Conservation (phyloP, 2,329 filamentous ascomycete species). For the Arthrobotrys conoides region DNA sequence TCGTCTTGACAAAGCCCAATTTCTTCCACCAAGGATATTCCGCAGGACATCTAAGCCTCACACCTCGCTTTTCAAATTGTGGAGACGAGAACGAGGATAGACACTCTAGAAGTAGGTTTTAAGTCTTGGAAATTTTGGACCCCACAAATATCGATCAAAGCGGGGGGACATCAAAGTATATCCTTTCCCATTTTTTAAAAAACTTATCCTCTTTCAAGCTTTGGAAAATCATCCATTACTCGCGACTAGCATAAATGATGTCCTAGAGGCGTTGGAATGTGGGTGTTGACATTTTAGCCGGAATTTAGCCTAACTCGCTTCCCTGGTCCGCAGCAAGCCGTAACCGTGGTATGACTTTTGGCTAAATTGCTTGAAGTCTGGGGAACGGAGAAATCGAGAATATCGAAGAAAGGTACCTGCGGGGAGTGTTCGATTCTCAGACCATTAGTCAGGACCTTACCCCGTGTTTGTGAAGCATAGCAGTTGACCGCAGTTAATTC, state of each 20-base stretch:
- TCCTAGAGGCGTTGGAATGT: background rate
- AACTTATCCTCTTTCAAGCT: slow-evolving; percentile 1
- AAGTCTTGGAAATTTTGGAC: background rate
- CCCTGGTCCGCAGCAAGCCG: slow-evolving; percentile 15
- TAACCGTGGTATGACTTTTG: slow-evolving; percentile 46
- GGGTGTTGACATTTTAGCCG: slow-evolving; percentile 37
- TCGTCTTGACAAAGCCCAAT: slow-evolving; percentile 8
- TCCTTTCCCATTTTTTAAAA: background rate
- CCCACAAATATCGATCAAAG: background rate
- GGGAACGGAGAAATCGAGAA: slow-evolving; percentile 51
- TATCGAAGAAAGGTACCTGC: background rate
- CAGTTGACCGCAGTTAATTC: background rate
- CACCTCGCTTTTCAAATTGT: background rate
- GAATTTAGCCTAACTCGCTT: slow-evolving; percentile 47
- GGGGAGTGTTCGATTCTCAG: slow-evolving; percentile 2
- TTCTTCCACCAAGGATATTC: slow-evolving; percentile 46
- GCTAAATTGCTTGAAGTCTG: slow-evolving; percentile 37
- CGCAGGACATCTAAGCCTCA: slow-evolving; percentile 5
- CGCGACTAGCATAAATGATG: background rate
- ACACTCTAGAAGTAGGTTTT: background rate
- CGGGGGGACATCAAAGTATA: background rate
- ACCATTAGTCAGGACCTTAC: background rate
- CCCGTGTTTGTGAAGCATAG: background rate
- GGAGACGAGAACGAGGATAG: slow-evolving; percentile 14
- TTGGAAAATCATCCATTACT: no score